Base-by-base conservation (phyloP, 2,329 filamentous ascomycete species). In the Xylariaceae sp. region DNA sequence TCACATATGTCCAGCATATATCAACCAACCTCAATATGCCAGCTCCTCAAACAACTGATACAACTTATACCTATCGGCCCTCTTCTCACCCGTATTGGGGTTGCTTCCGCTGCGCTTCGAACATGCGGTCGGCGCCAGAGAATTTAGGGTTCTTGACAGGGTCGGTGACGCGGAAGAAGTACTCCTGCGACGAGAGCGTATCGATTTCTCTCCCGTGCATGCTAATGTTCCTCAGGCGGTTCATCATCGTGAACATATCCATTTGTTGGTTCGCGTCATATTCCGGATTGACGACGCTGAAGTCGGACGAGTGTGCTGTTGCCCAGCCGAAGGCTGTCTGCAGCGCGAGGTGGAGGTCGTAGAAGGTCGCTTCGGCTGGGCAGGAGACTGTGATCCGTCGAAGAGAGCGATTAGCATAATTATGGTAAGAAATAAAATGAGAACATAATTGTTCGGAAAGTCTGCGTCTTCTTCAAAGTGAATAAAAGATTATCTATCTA, bases 301-400 rank as follows among this genome's bases (percentile, higher is more conserved):
- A 57, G 41, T 55, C 48, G 47, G 48, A 55, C 14, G 44, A 44
- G 25, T 53, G 48, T 8, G 41, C 48, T 11, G 39, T 23, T 6
- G 46, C 40, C 51, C 55, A 57, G 35, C 41, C 45, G 40, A 57
- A 58, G 11, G 50, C 51, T 8, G 42, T 17, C 37, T 56, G 55
- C 25, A 56, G 47, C 11, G 50, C 27, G 27, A 4, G 27, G 16
- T 32, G 27, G 12, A 32, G 27, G 12, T 32, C 12, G 27, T 32
- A 32, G 27, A 32, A 32, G 23, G 39, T 25, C 3, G 46, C 47
- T 19, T 50, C 27, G 25, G 53, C 46, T 17, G 49, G 50, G 37
- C 55, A 58, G n/a, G 54, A 56, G 16, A 32, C n/a, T n/a, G n/a
- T n/a, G n/a, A n/a, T n/a, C n/a, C n/a, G n/a, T n/a, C n/a, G n/a